Conservation (phyloP, 139 green algal genomes). For the Closterium sp. region DNA sequence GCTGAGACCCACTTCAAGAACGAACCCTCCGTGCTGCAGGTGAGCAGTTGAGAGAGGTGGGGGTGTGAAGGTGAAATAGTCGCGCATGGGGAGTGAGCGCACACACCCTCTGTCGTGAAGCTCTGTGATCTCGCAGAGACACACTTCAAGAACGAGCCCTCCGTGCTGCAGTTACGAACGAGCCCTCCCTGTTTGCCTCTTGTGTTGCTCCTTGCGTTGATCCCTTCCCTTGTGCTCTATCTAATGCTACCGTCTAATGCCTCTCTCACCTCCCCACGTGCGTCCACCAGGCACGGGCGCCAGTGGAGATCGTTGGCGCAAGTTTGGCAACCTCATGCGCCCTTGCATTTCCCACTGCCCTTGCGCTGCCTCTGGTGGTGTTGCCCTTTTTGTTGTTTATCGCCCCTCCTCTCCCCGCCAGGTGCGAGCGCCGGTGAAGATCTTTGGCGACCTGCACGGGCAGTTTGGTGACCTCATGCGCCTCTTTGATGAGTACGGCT, state of each 20-base stretch:
- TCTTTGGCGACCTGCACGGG: constrained; percentile 98
- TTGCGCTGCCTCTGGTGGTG: no score
- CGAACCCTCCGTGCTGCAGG: constrained; percentile 74
- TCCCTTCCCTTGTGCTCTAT: no score
- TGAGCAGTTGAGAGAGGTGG: no score
- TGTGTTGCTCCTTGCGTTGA: no score
- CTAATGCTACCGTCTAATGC: no score
- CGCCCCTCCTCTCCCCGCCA: no score
- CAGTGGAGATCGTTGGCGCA: constrained; percentile 99
- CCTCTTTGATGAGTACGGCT: constrained; percentile 98
- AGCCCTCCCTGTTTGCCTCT: no score
- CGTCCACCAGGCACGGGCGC: constrained; percentile 64
- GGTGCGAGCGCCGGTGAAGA: constrained; percentile 88
- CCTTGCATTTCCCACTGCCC: no score
- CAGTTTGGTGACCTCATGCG: constrained; percentile 99
- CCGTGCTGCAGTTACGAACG: constrained; percentile 57
- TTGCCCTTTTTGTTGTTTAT: no score
- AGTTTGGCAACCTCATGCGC: constrained; percentile 98
- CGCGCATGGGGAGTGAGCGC: no score
- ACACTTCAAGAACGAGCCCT: constrained; percentile 69
- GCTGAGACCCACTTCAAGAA: constrained; percentile 69
- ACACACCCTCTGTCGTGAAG: constrained; percentile 83
- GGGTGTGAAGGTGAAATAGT: no score
- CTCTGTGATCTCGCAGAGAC: constrained; percentile 88
- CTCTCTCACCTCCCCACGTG: no score